Percentiles rank a stretch among this genome's conserved stretches.
Evolutionary conservation across 768 basidiomycete genomes (phyloP).

Genomic region (Amanita pallidorosea): DNA sequence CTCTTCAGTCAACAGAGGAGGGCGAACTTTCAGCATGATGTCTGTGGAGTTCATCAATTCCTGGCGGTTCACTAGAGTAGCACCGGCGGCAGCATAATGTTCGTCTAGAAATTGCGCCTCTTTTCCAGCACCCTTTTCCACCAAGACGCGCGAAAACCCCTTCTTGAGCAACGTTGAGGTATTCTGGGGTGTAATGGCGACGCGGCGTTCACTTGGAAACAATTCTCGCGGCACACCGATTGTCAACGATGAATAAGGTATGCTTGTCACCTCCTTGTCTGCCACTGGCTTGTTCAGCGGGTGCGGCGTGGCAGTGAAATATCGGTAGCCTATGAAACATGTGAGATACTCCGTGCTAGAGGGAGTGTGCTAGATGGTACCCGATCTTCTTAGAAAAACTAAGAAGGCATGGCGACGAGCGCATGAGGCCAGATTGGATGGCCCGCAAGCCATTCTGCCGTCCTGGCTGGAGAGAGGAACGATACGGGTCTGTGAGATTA

Average conservation of each 20-base stretch:
- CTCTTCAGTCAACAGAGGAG: conserved; percentile 59
- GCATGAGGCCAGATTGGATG: conserved; percentile 16
- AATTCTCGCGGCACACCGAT: conserved; percentile 73
- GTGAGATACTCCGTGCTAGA: conserved; percentile 1
- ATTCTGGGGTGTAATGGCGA: conserved; percentile 76
- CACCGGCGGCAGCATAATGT: conserved; percentile 71
- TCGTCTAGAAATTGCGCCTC: conserved; percentile 75
- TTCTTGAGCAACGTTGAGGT: conserved; percentile 69
- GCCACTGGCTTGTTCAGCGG: conserved; percentile 17
- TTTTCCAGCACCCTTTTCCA: conserved; percentile 62
- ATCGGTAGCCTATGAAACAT: conserved; percentile 18
- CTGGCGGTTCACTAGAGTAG: conserved; percentile 61
- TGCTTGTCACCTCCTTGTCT: conserved; percentile 20
- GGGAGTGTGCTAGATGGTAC: neutral
- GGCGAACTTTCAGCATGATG: conserved; percentile 80
- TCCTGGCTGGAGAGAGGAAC: conserved; percentile 6
- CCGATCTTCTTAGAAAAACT: neutral
- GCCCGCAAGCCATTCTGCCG: conserved; percentile 21
- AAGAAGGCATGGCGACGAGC: conserved; percentile 12
- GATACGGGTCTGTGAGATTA: conserved; percentile 1
- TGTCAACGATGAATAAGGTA: conserved; percentile 61
- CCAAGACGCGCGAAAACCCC: conserved; percentile 62
- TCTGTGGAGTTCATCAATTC: conserved; percentile 61
- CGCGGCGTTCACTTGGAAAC: conserved; percentile 70
- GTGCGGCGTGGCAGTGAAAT: conserved; percentile 20